A percentile compares a stretch with the other conserved stretches of the same genome.
phyloP scores from a whole-genome alignment of 805 yeast species.

The Suhomyces kilbournensis region DNA sequence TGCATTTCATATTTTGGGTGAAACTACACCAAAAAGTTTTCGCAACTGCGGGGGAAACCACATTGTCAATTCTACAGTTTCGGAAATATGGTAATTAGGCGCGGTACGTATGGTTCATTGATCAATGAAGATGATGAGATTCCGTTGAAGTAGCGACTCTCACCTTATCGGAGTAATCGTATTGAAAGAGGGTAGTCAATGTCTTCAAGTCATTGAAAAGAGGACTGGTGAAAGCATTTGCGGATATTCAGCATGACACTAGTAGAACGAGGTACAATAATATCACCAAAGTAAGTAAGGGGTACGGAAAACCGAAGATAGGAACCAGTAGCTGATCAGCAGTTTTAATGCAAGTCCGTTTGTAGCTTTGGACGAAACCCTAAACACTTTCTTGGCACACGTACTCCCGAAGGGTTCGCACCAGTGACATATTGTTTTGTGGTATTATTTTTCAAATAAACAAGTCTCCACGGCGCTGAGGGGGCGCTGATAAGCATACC shows the following conservation, averaged over 20 bases:
- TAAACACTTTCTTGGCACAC: background rate
- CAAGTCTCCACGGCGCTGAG: background rate
- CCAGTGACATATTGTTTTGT: background rate
- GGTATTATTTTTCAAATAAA: background rate
- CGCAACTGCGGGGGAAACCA: background rate
- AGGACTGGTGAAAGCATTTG: background rate
- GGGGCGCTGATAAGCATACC: background rate
- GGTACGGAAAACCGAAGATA: background rate
- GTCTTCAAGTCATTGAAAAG: background rate
- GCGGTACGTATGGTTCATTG: background rate
- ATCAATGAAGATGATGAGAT: background rate
- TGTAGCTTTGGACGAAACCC: background rate
- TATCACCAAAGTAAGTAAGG: background rate
- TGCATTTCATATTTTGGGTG: background rate
- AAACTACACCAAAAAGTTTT: background rate
- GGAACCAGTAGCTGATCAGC: background rate
- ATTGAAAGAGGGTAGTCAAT: background rate
- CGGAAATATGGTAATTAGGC: background rate
- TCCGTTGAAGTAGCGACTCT: background rate
- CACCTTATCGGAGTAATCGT: background rate
- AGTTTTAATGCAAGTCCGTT: background rate
- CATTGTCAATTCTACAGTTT: background rate
- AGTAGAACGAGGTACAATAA: background rate
- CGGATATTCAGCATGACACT: background rate
- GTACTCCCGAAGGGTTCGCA: background rate